These are phyloP conservation scores for Mycena pura DNA, from an alignment of 768 basidiomycete genomes.

Conservation along the genomic window DNA sequence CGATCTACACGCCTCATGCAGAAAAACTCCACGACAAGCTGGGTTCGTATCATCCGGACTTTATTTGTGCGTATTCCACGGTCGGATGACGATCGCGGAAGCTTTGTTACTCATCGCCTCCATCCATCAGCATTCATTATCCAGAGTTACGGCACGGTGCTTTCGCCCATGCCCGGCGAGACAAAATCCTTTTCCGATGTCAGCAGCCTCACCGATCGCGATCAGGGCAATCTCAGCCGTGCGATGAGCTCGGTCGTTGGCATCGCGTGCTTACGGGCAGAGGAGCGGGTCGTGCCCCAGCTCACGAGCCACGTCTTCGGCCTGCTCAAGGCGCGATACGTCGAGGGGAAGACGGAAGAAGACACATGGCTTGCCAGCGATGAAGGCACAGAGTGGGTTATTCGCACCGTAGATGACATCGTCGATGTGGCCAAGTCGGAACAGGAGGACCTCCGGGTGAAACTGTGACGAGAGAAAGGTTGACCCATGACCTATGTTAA, in stretches of 20 bases:
- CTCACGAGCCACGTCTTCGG: constrained; percentile 90
- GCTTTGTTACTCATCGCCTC: no score
- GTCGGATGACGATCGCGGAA: no score
- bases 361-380: constrained; percentile 85
- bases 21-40: constrained; percentile 90
- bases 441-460: constrained; percentile 57
- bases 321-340: constrained; percentile 80
- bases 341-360: constrained; percentile 65
- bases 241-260: constrained; percentile 85
- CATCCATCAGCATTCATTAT: constrained; percentile 89
- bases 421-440: constrained; percentile 71
- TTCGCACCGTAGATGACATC: constrained; percentile 83
- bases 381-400: constrained; percentile 89
- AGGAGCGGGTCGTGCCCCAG: constrained; percentile 85
- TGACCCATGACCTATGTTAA: constrained; percentile 24
- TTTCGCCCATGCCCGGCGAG: constrained; percentile 74
- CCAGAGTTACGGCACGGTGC: constrained; percentile 81
- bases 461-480: constrained; percentile 55
- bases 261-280: constrained; percentile 84
- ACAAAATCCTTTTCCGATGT: constrained; percentile 48
- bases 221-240: constrained; percentile 87
- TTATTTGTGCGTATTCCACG: constrained; percentile 86
- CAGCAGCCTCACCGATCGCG: constrained; percentile 51
- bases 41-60: constrained; percentile 89
- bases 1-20: constrained; percentile 89